phyloP scores from a whole-genome alignment of 2,329 filamentous ascomycete genomes.

The Whalleya microplaca region DNA sequence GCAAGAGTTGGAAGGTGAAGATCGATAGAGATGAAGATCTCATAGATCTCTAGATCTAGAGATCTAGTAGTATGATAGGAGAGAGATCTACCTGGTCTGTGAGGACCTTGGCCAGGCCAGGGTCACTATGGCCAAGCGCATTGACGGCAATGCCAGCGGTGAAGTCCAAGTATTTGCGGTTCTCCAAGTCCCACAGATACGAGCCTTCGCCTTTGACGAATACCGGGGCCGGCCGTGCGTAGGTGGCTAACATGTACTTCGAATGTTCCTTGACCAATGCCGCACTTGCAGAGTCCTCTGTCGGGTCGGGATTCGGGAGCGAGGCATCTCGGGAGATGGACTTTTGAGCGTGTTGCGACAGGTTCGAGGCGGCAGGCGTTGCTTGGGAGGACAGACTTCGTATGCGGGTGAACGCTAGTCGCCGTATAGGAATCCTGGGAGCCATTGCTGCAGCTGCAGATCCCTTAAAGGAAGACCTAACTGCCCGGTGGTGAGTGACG shows the following conservation, averaged over 20 bases:
- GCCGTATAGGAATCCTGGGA: constrained; percentile 30
- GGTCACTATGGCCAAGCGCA: constrained; percentile 86
- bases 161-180: constrained; percentile 88
- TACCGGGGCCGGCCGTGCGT: constrained; percentile 85
- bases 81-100: constrained; percentile 67
- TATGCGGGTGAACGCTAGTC: constrained; percentile 22
- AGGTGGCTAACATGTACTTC: constrained; percentile 94
- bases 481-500: not conserved
- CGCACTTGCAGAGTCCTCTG: constrained; percentile 54
- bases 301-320: constrained; percentile 38
- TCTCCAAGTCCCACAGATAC: constrained; percentile 88
- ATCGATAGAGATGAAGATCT: not conserved
- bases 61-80: too few species aligned
- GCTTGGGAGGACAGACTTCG: constrained; percentile 32
- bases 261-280: constrained; percentile 75
- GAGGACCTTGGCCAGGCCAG: constrained; percentile 74
- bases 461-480: not conserved
- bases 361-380: constrained; percentile 29
- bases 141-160: constrained; percentile 97
- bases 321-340: constrained; percentile 34
- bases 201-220: constrained; percentile 88
- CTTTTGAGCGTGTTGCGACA: constrained; percentile 29
- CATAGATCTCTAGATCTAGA: too few species aligned
- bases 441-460: constrained; percentile 25
- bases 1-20: not conserved